Base-by-base conservation (phyloP, 2,329 filamentous ascomycete genomes). In the Cercospora canescens region DNA sequence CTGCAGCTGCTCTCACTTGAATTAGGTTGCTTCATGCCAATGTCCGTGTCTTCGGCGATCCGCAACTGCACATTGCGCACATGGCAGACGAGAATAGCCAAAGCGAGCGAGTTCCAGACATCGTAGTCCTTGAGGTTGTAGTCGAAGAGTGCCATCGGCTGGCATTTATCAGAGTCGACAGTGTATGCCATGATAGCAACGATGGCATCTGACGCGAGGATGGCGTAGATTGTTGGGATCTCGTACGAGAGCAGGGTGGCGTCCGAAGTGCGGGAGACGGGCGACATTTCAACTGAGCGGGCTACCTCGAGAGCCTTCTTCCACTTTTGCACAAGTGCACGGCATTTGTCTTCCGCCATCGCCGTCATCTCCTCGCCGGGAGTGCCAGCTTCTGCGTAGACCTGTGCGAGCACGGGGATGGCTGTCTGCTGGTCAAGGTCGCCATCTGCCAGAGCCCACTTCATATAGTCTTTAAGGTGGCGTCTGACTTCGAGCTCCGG, bases 31-130 rank as follows among this genome's bases (percentile, higher is more conserved):
- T 55, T 62, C 48, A 62, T 54, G 16, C 73, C 74, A 41, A 75
- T 56, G 11, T 73, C 71, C 9, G 72, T 75, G 45, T 76, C 76
- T 37, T 79, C 74, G 45, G 80, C 79, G 24, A 86, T 76, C 62
- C 80, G 75, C 60, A 81, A 69, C 80, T 86, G 81, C 35, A 81
- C 79, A 65, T 84, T 83, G 5, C 86, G 80, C 61, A 83, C 81
- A 72, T 86, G 83, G 67, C 85, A 80, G 11, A 86, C 78, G 6
- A 85, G 77, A 64, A 88, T 85, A 0, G 86, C 84, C 58, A 88
- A 69, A 0, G 86, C 85, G 4, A 88, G 77, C 4, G 83, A 81
- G 71, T 87, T 87, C 87, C 87, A 89, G 1, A 88, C 85, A 72
- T 88, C 87, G 66, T 85, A 84, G 1, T 81, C 81, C 8, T 76